Evolutionary conservation across 163 green algal genomes (phyloP).

Genomic region (Chloromonas sp.): DNA sequence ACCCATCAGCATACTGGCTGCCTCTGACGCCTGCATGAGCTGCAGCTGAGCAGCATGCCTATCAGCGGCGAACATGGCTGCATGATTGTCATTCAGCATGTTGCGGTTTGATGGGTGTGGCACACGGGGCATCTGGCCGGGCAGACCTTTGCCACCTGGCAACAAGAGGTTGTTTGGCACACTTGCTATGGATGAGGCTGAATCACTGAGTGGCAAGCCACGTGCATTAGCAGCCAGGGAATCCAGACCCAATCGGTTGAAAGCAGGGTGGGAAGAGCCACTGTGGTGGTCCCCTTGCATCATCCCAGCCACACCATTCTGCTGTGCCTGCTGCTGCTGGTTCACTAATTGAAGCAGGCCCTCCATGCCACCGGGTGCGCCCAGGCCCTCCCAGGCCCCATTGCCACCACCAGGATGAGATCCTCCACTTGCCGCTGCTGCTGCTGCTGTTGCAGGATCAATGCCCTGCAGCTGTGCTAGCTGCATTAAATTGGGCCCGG

Average conservation of each 20-base stretch:
- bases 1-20: conserved; percentile 26
- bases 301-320: not conserved
- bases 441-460: conserved; percentile 9
- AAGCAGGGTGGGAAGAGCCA: too few relatives aligned
- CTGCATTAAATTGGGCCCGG: conserved; percentile 15
- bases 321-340: conserved; percentile 9
- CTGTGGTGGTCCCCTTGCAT: too few relatives aligned
- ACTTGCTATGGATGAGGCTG: conserved; percentile 34
- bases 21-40: conserved; percentile 14
- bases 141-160: too few relatives aligned
- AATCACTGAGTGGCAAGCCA: conserved; percentile 36
- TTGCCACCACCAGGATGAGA: not conserved
- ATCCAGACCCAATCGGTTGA: too few relatives aligned
- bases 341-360: conserved; percentile 8
- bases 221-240: too few relatives aligned
- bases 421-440: not conserved
- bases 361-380: conserved; percentile 3
- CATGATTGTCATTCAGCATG: too few relatives aligned
- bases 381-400: not conserved
- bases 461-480: conserved; percentile 9
- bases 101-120: too few relatives aligned
- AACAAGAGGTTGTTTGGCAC: conserved; percentile 11
- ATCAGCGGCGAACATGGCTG: too few relatives aligned
- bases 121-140: too few relatives aligned
- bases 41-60: not conserved